A percentile compares a stretch with the other conserved stretches of the same genome.
Conservation (phyloP, 2,329 filamentous ascomycete genomes). For the Exutisphaerella laricina region DNA sequence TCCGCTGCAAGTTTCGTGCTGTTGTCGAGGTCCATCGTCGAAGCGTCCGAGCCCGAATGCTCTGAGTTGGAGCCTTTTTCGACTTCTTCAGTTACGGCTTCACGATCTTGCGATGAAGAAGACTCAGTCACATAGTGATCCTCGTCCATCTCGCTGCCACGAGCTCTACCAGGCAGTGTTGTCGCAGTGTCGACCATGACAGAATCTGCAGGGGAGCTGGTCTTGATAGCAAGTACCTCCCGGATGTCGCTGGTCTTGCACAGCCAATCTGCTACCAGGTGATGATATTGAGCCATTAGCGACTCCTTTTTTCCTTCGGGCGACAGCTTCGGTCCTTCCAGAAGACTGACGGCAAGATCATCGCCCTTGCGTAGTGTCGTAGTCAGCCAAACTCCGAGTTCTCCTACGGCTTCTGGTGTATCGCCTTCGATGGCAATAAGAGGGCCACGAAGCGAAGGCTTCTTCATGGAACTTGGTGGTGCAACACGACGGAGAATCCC, state of each 20-base stretch:
- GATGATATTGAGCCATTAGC: slow-evolving; percentile 48
- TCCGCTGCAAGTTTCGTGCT: slow-evolving; percentile 6
- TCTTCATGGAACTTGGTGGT: slow-evolving; percentile 53
- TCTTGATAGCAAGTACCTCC: slow-evolving; percentile 26
- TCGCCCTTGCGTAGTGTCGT: slow-evolving; percentile 48
- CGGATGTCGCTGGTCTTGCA: slow-evolving; percentile 66
- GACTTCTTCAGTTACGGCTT: slow-evolving; percentile 5
- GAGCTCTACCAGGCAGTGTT: slow-evolving; percentile 4
- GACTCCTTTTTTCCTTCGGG: slow-evolving; percentile 34
- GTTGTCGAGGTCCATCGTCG: slow-evolving; percentile 23
- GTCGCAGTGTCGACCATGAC: slow-evolving; percentile 22
- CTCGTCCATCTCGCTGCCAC: slow-evolving; percentile 22
- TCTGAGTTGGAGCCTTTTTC: slow-evolving; percentile 2
- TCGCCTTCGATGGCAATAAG: slow-evolving; percentile 80
- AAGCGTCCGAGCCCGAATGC: slow-evolving; percentile 9
- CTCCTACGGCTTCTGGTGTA: slow-evolving; percentile 56
- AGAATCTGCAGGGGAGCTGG: slow-evolving; percentile 16
- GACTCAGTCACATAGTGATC: slow-evolving; percentile 23
- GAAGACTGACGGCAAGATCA: slow-evolving; percentile 47
- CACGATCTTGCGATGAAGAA: slow-evolving; percentile 3
- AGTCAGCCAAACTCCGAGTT: slow-evolving; percentile 61
- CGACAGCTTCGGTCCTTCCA: slow-evolving; percentile 43
- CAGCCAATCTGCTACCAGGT: slow-evolving; percentile 65
- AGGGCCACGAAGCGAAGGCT: slow-evolving; percentile 54
- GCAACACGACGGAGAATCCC: slow-evolving; percentile 70